Conservation (phyloP, 768 basidiomycete species). For the Tulasnella sp. region DNA sequence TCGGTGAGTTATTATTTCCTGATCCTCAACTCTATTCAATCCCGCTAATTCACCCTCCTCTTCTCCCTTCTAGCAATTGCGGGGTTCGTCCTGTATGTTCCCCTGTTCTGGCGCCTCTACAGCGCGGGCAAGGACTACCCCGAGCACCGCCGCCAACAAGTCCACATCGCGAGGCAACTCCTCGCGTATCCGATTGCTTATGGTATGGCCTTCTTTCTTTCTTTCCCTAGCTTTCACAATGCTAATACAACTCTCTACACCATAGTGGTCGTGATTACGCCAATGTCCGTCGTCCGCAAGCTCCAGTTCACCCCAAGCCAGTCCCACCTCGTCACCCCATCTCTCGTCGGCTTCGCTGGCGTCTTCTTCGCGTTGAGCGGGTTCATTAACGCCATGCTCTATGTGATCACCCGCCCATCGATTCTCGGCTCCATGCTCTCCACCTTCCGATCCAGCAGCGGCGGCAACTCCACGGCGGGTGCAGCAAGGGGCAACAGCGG, state of each 20-base stretch:
- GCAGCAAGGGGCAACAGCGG: background rate
- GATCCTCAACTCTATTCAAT: too few species aligned
- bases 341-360: constrained; percentile 47
- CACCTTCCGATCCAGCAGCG: background rate
- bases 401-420: constrained; percentile 47
- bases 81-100: constrained; percentile 52
- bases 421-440: constrained; percentile 39
- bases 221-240: constrained; percentile 36
- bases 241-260: too few species aligned
- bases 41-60: background rate
- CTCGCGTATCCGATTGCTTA: constrained; percentile 3
- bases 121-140: constrained; percentile 4
- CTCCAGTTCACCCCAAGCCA: constrained; percentile 42
- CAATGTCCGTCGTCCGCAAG: constrained; percentile 51
- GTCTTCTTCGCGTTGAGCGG: constrained; percentile 53
- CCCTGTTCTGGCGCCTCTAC: constrained; percentile 51
- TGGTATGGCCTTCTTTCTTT: background rate
- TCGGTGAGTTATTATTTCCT: constrained; percentile 35
- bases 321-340: constrained; percentile 39
- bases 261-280: constrained; percentile 42
- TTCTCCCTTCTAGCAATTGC: constrained; percentile 41
- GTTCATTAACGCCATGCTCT: constrained; percentile 51
- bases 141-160: constrained; percentile 43
- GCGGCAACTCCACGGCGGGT: background rate
- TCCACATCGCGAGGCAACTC: background rate